Percentiles rank a stretch among this genome's conserved stretches.
Evolutionary conservation across 306 rosid genomes (phyloP).

Genomic region (Vigna reflexopilosa): DNA sequence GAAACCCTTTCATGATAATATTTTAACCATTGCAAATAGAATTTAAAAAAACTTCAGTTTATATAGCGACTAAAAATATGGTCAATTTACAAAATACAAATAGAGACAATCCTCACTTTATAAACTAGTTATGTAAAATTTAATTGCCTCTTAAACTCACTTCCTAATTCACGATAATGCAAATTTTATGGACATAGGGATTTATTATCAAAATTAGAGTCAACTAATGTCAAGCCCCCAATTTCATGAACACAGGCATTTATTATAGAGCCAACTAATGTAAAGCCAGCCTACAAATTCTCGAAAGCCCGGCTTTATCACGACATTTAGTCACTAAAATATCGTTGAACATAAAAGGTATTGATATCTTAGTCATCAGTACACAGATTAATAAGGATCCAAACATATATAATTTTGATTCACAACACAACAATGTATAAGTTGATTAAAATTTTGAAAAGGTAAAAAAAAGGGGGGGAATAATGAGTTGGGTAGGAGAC

Average conservation of each 20-base stretch:
- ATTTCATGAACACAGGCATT: not conserved
- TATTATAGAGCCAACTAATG: not conserved
- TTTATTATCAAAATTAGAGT: too few species aligned
- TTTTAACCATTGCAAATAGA: conserved; percentile 6
- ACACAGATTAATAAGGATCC: conserved; percentile 8
- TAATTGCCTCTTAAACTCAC: too few species aligned
- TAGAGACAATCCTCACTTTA: too few species aligned
- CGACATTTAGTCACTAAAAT: not conserved
- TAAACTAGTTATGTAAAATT: too few species aligned
- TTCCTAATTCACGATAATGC: not conserved
- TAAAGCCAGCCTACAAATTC: not conserved
- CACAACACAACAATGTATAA: not conserved
- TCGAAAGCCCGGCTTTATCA: not conserved
- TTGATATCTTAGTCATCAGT: not conserved
- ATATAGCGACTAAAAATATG: too few species aligned
- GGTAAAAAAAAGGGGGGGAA: not conserved
- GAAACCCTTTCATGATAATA: not conserved
- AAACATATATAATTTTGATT: not conserved
- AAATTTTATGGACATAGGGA: not conserved
- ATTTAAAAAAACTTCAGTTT: not conserved
- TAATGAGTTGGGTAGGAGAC: conserved; percentile 6
- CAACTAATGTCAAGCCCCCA: too few species aligned
- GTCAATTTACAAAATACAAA: not conserved
- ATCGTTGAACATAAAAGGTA: not conserved
- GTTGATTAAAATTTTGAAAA: not conserved